Conservation (phyloP, 1,284 basidiomycete species). For the Tilletia setariae region DNA sequence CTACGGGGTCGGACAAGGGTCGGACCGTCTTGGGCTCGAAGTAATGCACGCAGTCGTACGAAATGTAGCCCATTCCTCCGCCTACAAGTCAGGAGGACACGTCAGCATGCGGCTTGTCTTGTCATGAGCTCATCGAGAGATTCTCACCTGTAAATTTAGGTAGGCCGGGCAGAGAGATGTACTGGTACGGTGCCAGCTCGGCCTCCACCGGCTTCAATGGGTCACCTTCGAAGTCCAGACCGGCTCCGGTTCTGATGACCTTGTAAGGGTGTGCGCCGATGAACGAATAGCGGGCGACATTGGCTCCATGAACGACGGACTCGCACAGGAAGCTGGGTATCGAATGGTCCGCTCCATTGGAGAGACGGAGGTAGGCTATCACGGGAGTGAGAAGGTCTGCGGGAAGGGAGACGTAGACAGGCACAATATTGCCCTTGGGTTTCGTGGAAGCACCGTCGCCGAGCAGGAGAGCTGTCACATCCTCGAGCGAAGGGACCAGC, state of each 20-base stretch:
- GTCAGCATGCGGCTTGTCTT: too few relatives aligned
- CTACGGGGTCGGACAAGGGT: slow-evolving; percentile 71
- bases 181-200: slow-evolving; percentile 81
- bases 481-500: slow-evolving; percentile 39
- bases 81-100: slow-evolving; percentile 58
- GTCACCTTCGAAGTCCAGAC: slow-evolving; percentile 78
- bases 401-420: slow-evolving; percentile 85
- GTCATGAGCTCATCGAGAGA: too few relatives aligned
- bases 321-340: slow-evolving; percentile 49
- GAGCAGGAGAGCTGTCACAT: slow-evolving; percentile 43
- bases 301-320: slow-evolving; percentile 80
- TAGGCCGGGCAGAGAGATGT: slow-evolving; percentile 83
- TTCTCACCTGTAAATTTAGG: slow-evolving; percentile 75
- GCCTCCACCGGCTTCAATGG: slow-evolving; percentile 79
- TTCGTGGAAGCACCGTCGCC: slow-evolving; percentile 6
- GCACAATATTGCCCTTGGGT: slow-evolving; percentile 75
- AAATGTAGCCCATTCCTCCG: slow-evolving; percentile 94
- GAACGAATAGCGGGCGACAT: slow-evolving; percentile 88
- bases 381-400: slow-evolving; percentile 96
- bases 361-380: slow-evolving; percentile 88
- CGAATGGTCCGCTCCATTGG: slow-evolving; percentile 74
- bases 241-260: slow-evolving; percentile 81
- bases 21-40: slow-evolving; percentile 71
- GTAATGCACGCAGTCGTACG: slow-evolving; percentile 92
- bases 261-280: slow-evolving; percentile 91